Conservation (phyloP, 202 grass and related monocot genomes). For the Bolboschoenoplectus hybrid region DNA sequence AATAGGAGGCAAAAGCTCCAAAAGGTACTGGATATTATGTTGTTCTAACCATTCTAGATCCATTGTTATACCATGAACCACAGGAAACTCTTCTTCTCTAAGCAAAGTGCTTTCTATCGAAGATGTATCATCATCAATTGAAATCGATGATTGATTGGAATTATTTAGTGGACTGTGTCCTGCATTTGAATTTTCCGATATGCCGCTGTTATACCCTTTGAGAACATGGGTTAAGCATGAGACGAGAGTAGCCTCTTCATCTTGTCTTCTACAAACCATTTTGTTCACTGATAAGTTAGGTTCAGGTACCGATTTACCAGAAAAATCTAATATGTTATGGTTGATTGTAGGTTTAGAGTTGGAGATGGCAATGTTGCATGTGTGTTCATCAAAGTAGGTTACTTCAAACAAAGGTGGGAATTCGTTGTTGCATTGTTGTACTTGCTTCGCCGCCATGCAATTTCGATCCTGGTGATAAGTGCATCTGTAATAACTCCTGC, state of each 20-base stretch:
- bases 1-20: background rate
- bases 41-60: constrained; percentile 14
- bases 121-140: background rate
- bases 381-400: constrained; percentile 63
- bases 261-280: constrained; percentile 8
- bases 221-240: constrained; percentile 36
- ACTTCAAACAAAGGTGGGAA: constrained; percentile 41
- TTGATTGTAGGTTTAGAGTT: background rate
- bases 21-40: background rate
- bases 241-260: constrained; percentile 16
- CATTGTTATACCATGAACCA: background rate
- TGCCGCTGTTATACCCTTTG: background rate
- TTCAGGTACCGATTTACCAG: background rate
- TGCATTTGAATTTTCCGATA: constrained; percentile 6
- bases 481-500: constrained; percentile 84
- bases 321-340: constrained; percentile 25
- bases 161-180: background rate
- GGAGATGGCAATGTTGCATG: constrained; percentile 42
- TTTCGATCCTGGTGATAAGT: constrained; percentile 44
- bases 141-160: background rate
- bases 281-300: background rate
- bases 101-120: background rate
- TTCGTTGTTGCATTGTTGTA: constrained; percentile 47
- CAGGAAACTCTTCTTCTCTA: background rate
- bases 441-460: constrained; percentile 63